Evolutionary conservation across 768 basidiomycete genomes (phyloP).

Genomic region (Suillus lakei): DNA sequence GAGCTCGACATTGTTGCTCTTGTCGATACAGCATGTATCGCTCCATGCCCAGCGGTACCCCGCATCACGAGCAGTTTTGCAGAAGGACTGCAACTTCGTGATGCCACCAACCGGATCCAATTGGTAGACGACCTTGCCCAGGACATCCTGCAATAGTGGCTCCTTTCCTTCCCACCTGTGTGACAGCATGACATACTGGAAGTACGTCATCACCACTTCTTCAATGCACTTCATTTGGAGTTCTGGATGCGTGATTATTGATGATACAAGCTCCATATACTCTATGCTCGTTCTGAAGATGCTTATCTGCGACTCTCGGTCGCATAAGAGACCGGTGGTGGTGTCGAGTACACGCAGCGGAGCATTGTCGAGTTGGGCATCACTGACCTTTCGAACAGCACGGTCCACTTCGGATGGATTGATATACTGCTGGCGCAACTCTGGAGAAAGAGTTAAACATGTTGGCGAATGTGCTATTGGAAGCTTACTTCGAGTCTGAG

Average conservation of each 20-base stretch:
- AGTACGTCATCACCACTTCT: not conserved
- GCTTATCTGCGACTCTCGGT: not conserved
- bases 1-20: not conserved
- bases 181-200: not conserved
- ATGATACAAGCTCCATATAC: not conserved
- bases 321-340: not conserved
- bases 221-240: not conserved
- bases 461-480: not conserved
- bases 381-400: not conserved
- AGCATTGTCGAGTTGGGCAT: not conserved
- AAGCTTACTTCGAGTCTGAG: not conserved
- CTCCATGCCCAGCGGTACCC: not conserved
- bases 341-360: not conserved
- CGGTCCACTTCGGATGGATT: not conserved
- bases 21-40: not conserved
- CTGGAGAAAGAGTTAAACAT: not conserved
- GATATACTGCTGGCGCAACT: not conserved
- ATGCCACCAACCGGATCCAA: not conserved
- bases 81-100: not conserved
- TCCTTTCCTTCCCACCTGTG: not conserved
- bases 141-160: not conserved
- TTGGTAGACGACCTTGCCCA: not conserved
- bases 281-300: not conserved
- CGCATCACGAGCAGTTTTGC: not conserved
- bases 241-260: not conserved